Conservation (phyloP, 371 early-diverging fungal genomes). For the Batkoa obscura region DNA sequence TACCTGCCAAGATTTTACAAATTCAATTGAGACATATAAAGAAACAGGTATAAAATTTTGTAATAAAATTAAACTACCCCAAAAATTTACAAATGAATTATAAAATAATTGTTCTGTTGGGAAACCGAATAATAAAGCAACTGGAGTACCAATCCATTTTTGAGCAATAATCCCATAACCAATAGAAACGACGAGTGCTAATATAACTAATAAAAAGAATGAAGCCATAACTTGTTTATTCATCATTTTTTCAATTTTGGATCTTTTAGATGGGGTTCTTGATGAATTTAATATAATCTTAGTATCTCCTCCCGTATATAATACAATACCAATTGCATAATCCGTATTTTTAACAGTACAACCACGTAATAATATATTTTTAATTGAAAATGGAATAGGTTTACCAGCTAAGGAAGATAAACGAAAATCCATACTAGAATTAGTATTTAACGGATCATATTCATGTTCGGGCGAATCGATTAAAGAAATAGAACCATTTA, state of each 20-base stretch:
- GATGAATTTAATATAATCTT: conserved; percentile 81
- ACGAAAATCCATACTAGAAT: conserved; percentile 7
- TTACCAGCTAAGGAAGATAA: background rate
- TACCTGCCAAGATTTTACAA: conserved; percentile 55
- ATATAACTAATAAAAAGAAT: conserved; percentile 47
- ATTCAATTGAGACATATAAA: conserved; percentile 87
- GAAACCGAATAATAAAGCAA: background rate
- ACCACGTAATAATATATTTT: conserved; percentile 79
- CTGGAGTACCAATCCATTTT: conserved; percentile 10
- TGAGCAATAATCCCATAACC: conserved; percentile 30
- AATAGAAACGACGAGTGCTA: conserved; percentile 53
- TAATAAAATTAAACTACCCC: conserved; percentile 68
- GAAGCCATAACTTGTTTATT: conserved; percentile 57
- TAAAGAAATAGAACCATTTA: conserved; percentile 28
- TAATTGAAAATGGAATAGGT: conserved; percentile 44
- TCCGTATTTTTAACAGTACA: conserved; percentile 75
- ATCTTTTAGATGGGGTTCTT: conserved; percentile 67
- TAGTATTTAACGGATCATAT: background rate
- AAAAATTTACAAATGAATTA: conserved; percentile 35
- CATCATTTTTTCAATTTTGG: conserved; percentile 75
- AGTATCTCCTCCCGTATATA: conserved; percentile 82
- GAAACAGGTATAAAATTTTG: conserved; percentile 95
- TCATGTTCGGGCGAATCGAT: conserved; percentile 9
- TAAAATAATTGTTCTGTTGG: conserved; percentile 2
- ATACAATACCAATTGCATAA: conserved; percentile 62